These are phyloP conservation scores for Sinapis alba DNA, from an alignment of 441 rosid species.

Conservation along the genomic window DNA sequence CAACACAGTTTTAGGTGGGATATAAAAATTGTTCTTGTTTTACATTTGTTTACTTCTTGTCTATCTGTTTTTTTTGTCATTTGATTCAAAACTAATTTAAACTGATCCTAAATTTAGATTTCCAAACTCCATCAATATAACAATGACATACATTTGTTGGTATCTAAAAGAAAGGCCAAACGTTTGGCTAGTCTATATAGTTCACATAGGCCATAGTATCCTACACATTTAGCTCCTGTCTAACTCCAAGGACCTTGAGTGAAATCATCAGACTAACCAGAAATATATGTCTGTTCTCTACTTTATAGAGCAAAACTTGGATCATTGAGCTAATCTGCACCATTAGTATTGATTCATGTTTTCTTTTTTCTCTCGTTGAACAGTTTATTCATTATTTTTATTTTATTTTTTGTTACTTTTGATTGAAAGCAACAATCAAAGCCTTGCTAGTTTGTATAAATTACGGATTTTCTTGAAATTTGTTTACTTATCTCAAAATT, in stretches of 20 bases:
- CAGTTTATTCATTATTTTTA: not conserved
- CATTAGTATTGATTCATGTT: not conserved
- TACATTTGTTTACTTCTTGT: not conserved
- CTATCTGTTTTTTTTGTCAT: not conserved
- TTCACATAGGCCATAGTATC: not conserved
- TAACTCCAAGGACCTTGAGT: not conserved
- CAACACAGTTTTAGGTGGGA: not conserved
- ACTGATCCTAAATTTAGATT: not conserved
- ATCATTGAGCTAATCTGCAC: slow-evolving; percentile 16
- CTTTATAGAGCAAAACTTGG: not conserved
- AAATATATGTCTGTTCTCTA: not conserved
- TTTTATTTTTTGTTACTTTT: not conserved
- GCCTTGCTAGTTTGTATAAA: not conserved
- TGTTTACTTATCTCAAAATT: too few species aligned
- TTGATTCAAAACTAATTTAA: not conserved
- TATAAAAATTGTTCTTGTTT: not conserved
- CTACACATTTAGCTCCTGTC: not conserved
- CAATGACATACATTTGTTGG: not conserved
- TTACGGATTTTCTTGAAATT: too few species aligned
- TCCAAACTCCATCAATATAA: not conserved
- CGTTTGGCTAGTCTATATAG: not conserved
- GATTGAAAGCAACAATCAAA: not conserved
- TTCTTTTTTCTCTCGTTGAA: not conserved
- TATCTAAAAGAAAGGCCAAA: not conserved
- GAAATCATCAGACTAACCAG: not conserved